Conservation (phyloP, 202 grass and related monocot species). For the Carex sylvatica region DNA sequence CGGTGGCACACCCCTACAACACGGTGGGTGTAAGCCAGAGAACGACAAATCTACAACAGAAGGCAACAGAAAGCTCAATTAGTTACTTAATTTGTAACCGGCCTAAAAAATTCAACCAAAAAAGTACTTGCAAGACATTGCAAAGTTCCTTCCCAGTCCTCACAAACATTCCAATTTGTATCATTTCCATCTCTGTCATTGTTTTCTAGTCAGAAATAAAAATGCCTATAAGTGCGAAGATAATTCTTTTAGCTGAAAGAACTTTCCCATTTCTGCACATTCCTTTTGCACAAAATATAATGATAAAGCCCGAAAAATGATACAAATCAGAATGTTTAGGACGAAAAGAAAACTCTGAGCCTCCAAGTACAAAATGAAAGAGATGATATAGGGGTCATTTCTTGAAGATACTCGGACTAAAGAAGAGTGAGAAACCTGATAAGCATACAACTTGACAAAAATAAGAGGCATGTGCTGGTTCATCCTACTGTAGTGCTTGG, state of each 20-base stretch:
- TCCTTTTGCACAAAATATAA: not conserved
- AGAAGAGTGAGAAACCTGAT: slow-evolving; percentile 47
- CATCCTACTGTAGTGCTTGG: slow-evolving; percentile 75
- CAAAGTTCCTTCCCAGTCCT: slow-evolving; percentile 7
- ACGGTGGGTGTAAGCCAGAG: slow-evolving; percentile 78
- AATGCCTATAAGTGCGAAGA: not conserved
- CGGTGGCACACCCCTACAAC: slow-evolving; percentile 93
- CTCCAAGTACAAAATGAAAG: not conserved
- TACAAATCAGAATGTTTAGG: not conserved
- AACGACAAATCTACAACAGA: slow-evolving; percentile 69
- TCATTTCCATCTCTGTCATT: not conserved
- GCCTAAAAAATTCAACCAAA: slow-evolving; percentile 1
- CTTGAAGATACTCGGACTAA: not conserved
- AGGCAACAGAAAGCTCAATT: not conserved
- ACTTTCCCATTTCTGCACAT: not conserved
- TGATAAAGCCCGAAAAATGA: not conserved
- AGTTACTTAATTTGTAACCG: not conserved
- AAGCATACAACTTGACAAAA: slow-evolving; percentile 78
- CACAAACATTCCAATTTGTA: not conserved
- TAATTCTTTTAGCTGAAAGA: not conserved
- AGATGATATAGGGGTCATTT: not conserved
- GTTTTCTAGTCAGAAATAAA: not conserved
- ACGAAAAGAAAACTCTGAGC: not conserved
- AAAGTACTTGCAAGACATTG: slow-evolving; percentile 3
- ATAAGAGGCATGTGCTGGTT: slow-evolving; percentile 84